These are phyloP conservation scores for Dothiorella sarmentorum DNA, from an alignment of 2,329 filamentous ascomycete species.

Conservation along the genomic window DNA sequence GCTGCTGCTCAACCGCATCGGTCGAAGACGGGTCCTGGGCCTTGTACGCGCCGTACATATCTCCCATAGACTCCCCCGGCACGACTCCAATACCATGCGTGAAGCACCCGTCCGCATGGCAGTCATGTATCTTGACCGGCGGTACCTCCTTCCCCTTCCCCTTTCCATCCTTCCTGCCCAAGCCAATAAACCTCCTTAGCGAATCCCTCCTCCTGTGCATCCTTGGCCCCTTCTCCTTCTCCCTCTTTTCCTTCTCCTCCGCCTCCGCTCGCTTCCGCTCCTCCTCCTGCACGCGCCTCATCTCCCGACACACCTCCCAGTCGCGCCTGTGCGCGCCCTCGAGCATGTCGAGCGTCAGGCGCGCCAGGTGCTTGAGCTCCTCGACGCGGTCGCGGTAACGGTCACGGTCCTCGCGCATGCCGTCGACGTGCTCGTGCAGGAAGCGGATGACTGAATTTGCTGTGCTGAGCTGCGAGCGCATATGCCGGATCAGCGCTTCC, in stretches of 20 bases:
- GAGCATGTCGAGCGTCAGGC: slow-evolving; percentile 10
- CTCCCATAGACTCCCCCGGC: too few species aligned
- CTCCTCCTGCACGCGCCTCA: not conserved
- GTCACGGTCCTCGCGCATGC: slow-evolving; percentile 9
- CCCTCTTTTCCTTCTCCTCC: not conserved
- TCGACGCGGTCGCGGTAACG: slow-evolving; percentile 1
- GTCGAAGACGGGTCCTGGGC: too few species aligned
- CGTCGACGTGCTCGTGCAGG: slow-evolving; percentile 17
- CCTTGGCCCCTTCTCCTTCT: not conserved
- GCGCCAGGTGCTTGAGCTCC: slow-evolving; percentile 14
- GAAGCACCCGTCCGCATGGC: too few species aligned
- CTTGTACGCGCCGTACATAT: too few species aligned
- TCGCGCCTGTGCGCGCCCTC: slow-evolving; percentile 5
- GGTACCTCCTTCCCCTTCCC: not conserved
- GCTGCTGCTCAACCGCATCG: too few species aligned
- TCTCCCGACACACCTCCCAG: slow-evolving; percentile 13
- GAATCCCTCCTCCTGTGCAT: not conserved
- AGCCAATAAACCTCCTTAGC: not conserved
- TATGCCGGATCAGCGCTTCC: not conserved
- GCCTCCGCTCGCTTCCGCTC: not conserved
- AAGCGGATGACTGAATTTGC: slow-evolving; percentile 15
- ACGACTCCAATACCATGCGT: too few species aligned
- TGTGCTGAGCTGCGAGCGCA: slow-evolving; percentile 12
- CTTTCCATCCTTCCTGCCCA: not conserved
- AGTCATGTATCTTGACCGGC: too few species aligned